Evolutionary conservation across 2,329 filamentous ascomycete species (phyloP).

Genomic region (Pseudocercospora fijiensis): DNA sequence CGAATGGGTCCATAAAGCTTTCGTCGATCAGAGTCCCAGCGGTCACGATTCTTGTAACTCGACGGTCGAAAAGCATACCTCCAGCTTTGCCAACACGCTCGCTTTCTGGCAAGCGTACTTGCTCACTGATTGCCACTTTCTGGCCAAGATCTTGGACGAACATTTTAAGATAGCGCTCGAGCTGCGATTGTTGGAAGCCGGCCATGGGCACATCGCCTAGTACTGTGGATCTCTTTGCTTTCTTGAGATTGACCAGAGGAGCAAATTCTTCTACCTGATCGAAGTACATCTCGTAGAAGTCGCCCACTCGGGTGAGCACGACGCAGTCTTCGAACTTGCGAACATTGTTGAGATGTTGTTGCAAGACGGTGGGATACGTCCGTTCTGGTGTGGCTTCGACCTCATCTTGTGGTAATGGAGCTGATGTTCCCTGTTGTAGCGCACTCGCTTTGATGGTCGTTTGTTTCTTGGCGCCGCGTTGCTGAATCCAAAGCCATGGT

Average conservation of each 20-base stretch:
- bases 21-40: slow-evolving; percentile 96
- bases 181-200: slow-evolving; percentile 89
- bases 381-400: slow-evolving; percentile 48
- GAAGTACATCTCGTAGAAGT: slow-evolving; percentile 98
- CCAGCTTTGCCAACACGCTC: slow-evolving; percentile 71
- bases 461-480: slow-evolving; percentile 41
- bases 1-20: slow-evolving; percentile 90
- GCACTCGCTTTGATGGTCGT: slow-evolving; percentile 44
- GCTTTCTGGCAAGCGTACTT: slow-evolving; percentile 60
- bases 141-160: slow-evolving; percentile 87
- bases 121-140: slow-evolving; percentile 91
- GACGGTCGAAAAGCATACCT: slow-evolving; percentile 79
- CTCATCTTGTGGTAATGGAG: slow-evolving; percentile 44
- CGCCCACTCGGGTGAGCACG: slow-evolving; percentile 83
- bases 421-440: slow-evolving; percentile 58
- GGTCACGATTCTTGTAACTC: slow-evolving; percentile 83
- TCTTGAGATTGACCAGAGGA: slow-evolving; percentile 82
- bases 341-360: slow-evolving; percentile 87
- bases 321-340: slow-evolving; percentile 87
- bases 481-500: slow-evolving; percentile 20
- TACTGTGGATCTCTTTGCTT: slow-evolving; percentile 75
- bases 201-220: slow-evolving; percentile 84
- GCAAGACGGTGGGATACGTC: slow-evolving; percentile 79
- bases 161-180: slow-evolving; percentile 89
- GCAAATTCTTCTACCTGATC: slow-evolving; percentile 89